Percentiles rank a stretch among this genome's conserved stretches.
phyloP scores from a whole-genome alignment of 148 eudicot species.

The Suaeda aralocaspica region DNA sequence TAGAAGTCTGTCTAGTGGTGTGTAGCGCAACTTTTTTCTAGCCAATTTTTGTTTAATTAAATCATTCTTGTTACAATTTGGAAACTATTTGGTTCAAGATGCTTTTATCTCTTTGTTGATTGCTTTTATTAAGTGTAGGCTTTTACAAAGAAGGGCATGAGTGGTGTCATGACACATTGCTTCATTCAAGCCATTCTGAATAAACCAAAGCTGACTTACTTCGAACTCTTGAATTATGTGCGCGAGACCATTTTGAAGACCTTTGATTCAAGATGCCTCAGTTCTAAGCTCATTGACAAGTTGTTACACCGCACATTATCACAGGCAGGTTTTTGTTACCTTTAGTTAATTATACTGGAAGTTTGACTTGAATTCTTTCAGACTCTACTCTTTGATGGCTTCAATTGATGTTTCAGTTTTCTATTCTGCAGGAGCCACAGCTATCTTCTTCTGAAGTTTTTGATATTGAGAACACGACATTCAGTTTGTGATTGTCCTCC shows the following conservation, averaged over 20 bases:
- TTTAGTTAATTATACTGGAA: background rate
- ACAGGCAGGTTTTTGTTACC: conserved; percentile 31
- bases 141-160: conserved; percentile 41
- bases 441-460: conserved; percentile 43
- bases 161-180: conserved; percentile 46
- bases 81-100: background rate
- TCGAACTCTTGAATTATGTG: conserved; percentile 30
- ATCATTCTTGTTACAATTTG: background rate
- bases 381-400: background rate
- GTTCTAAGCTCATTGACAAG: conserved; percentile 34
- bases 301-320: conserved; percentile 27
- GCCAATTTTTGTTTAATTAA: background rate
- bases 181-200: conserved; percentile 34
- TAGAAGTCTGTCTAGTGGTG: background rate
- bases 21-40: background rate
- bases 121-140: conserved; percentile 36
- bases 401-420: background rate
- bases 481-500: conserved; percentile 28
- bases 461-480: conserved; percentile 26
- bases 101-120: background rate
- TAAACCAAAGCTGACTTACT: conserved; percentile 32
- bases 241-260: conserved; percentile 28
- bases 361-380: background rate
- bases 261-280: conserved; percentile 30
- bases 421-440: conserved; percentile 40